Evolutionary conservation across 495 filamentous ascomycete species (phyloP).

Genomic region (Pseudomonodictys pantanalensis): DNA sequence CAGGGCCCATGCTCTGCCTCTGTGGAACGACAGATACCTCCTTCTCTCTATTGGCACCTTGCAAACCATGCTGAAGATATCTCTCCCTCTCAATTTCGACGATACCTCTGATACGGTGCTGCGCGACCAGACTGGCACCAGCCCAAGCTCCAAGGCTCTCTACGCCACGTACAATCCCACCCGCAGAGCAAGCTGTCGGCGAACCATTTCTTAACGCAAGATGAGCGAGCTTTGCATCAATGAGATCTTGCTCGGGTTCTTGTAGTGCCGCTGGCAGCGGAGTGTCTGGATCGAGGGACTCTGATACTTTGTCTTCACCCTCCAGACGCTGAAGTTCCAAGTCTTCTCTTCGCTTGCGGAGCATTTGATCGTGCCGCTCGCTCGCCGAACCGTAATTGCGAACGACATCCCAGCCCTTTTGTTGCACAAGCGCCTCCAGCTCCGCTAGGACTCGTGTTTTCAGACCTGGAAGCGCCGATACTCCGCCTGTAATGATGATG

Average conservation of each 20-base stretch:
- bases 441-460: constrained; percentile 78
- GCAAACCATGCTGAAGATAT: constrained; percentile 72
- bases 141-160: constrained; percentile 86
- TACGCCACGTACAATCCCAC: constrained; percentile 67
- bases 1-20: constrained; percentile 60
- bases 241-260: constrained; percentile 26
- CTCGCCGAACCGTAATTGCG: constrained; percentile 40
- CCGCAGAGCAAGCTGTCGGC: constrained; percentile 31
- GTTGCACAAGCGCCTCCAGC: constrained; percentile 58
- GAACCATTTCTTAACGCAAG: constrained; percentile 10
- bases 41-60: constrained; percentile 63
- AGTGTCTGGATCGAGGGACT: constrained; percentile 12
- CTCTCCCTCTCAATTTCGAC: constrained; percentile 83
- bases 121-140: constrained; percentile 75
- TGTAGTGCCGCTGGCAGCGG: constrained; percentile 19
- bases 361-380: constrained; percentile 40
- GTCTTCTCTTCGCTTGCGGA: constrained; percentile 39
- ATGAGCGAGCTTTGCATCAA: constrained; percentile 22
- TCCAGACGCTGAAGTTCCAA: constrained; percentile 30
- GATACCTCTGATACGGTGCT: constrained; percentile 69
- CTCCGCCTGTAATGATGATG: constrained; percentile 82
- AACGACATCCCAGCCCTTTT: constrained; percentile 74
- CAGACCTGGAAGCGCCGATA: constrained; percentile 74
- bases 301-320: constrained; percentile 12
- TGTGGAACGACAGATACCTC: constrained; percentile 57